A percentile compares a stretch with the other conserved stretches of the same genome.
Conservation (phyloP, 1,284 basidiomycete species). For the Tylopilus orsonianus region DNA sequence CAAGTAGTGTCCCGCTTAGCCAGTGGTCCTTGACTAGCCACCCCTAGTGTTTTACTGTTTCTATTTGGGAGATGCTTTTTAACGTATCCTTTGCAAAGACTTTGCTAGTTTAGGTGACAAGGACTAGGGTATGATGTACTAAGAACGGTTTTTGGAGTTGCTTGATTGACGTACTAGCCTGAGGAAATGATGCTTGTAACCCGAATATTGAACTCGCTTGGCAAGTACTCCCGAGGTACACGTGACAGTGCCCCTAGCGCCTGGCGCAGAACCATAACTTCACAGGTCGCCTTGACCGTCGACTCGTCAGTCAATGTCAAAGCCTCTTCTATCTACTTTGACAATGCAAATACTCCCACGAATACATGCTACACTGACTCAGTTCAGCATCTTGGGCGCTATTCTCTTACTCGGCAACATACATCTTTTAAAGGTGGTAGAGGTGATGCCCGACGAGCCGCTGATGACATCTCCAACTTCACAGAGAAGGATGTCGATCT, state of each 20-base stretch:
- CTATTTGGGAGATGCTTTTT: background rate
- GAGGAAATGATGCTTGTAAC: no score
- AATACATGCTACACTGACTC: slow-evolving; percentile 89
- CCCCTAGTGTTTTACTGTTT: slow-evolving; percentile 33
- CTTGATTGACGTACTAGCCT: no score
- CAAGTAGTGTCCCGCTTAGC: slow-evolving; percentile 54
- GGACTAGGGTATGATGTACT: slow-evolving; percentile 1
- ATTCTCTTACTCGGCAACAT: slow-evolving; percentile 86
- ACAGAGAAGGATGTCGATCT: slow-evolving; percentile 84
- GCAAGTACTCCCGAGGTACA: no score
- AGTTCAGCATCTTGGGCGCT: slow-evolving; percentile 78
- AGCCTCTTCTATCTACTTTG: slow-evolving; percentile 79
- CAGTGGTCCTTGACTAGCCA: slow-evolving; percentile 68
- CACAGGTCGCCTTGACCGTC: no score
- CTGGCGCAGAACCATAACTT: no score
- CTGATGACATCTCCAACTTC: slow-evolving; percentile 74
- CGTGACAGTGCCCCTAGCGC: no score
- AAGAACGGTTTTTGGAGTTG: background rate
- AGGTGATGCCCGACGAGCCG: slow-evolving; percentile 67
- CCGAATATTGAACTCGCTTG: no score
- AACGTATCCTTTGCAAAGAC: slow-evolving; percentile 8
- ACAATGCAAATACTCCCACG: slow-evolving; percentile 84
- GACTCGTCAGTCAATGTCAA: no score
- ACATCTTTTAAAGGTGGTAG: slow-evolving; percentile 76
- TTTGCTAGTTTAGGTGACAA: slow-evolving; percentile 3